Conservation (phyloP, 2,329 filamentous ascomycete genomes). For the Pseudogymnoascus destructans region DNA sequence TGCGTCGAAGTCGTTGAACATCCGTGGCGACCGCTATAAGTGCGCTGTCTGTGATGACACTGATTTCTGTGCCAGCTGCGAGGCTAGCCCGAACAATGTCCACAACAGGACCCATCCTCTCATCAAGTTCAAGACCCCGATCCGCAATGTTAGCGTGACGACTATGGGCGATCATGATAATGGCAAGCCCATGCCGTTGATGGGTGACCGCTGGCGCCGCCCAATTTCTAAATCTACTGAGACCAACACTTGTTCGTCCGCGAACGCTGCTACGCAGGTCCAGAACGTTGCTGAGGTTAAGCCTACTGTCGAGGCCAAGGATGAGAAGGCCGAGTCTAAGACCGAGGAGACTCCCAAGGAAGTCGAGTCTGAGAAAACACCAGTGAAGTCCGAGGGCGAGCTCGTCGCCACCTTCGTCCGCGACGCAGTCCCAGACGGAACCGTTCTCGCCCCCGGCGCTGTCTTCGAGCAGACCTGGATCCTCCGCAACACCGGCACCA, state of each 20-base stretch:
- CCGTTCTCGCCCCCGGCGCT: constrained; percentile 52
- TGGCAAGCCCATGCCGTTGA: constrained; percentile 48
- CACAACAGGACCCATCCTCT: constrained; percentile 96
- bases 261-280: constrained; percentile 45
- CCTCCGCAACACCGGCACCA: constrained; percentile 68
- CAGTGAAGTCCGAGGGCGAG: constrained; percentile 21
- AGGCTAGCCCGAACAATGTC: constrained; percentile 67
- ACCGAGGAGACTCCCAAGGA: constrained; percentile 17
- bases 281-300: constrained; percentile 63
- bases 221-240: constrained; percentile 36
- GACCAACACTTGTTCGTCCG: constrained; percentile 33
- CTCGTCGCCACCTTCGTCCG: constrained; percentile 59
- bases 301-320: constrained; percentile 33
- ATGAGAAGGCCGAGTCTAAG: constrained; percentile 27
- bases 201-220: constrained; percentile 49
- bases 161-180: constrained; percentile 67
- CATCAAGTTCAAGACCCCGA: constrained; percentile 91
- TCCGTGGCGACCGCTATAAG: constrained; percentile 85
- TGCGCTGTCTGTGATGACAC: constrained; percentile 90
- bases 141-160: constrained; percentile 75
- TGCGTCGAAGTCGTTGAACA: constrained; percentile 54
- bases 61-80: constrained; percentile 90
- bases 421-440: constrained; percentile 70
- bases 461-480: constrained; percentile 87
- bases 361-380: constrained; percentile 18